Evolutionary conservation across 2,329 filamentous ascomycete genomes (phyloP).

Genomic region (Parastagonospora avenae): DNA sequence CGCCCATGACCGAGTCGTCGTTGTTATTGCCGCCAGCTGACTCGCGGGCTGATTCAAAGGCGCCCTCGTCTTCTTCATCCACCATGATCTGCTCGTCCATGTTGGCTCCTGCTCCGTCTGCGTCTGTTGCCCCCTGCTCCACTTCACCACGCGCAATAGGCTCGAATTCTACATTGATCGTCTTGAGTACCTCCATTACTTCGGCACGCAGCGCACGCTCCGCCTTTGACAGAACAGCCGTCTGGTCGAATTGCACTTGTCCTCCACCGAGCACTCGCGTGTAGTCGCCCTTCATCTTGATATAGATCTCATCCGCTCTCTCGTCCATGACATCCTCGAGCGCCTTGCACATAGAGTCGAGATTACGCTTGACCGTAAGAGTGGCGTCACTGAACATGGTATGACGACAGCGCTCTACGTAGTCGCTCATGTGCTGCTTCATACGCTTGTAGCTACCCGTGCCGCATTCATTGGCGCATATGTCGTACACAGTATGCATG

Average conservation of each 20-base stretch:
- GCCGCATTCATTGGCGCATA: conserved; percentile 54
- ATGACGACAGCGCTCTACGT: conserved; percentile 50
- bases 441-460: conserved; percentile 57
- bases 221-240: conserved; percentile 12
- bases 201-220: conserved; percentile 20
- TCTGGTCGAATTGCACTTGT: background rate
- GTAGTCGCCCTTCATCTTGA: conserved; percentile 47
- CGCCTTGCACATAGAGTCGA: conserved; percentile 51
- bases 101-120: background rate
- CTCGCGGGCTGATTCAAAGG: conserved; percentile 7
- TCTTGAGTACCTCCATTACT: conserved; percentile 19
- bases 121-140: background rate
- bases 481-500: conserved; percentile 56
- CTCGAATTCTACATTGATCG: conserved; percentile 28
- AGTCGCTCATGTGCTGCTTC: conserved; percentile 55
- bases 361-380: conserved; percentile 46
- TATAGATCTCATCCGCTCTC: conserved; percentile 52
- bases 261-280: conserved; percentile 40
- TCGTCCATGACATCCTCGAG: conserved; percentile 52
- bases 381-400: conserved; percentile 59
- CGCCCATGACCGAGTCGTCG: conserved; percentile 7
- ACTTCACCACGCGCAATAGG: conserved; percentile 25
- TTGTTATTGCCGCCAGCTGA: background rate
- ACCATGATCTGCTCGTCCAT: background rate
- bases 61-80: conserved; percentile 3